phyloP scores from a whole-genome alignment of 129 eudicot genomes.

The Heracleum sosnowskyi region DNA sequence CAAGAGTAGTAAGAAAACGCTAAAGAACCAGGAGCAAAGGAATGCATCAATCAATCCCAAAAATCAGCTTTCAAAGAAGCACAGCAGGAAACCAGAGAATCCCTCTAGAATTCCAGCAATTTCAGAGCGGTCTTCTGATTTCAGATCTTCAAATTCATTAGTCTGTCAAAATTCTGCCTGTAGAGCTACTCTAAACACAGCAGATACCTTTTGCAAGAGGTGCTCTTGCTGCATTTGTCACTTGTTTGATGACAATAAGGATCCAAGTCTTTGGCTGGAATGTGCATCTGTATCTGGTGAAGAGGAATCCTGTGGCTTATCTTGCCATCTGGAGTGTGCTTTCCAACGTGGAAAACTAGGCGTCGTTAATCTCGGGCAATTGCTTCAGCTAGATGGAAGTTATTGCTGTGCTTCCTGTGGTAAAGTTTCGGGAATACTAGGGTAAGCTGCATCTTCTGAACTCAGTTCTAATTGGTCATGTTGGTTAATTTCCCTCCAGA shows the following conservation, averaged over 20 bases:
- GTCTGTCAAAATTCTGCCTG: slow-evolving; percentile 84
- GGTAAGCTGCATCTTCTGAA: slow-evolving; percentile 31
- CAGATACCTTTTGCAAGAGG: slow-evolving; percentile 76
- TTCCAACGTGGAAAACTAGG: slow-evolving; percentile 59
- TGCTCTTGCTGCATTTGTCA: slow-evolving; percentile 97
- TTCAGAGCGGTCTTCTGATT: slow-evolving; percentile 33
- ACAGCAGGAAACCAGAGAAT: slow-evolving; percentile 51
- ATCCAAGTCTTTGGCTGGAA: slow-evolving; percentile 95
- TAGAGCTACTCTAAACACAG: slow-evolving; percentile 53
- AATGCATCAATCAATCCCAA: slow-evolving; percentile 37
- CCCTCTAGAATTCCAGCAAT: slow-evolving; percentile 42
- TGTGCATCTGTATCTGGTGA: slow-evolving; percentile 61
- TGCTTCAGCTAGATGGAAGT: slow-evolving; percentile 89
- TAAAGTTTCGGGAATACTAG: slow-evolving; percentile 70
- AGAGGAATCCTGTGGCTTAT: slow-evolving; percentile 66
- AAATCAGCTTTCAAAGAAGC: slow-evolving; percentile 48
- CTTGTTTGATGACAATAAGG: slow-evolving; percentile 80
- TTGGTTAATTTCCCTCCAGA: neutral
- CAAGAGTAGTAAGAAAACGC: slow-evolving; percentile 34
- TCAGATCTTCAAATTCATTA: slow-evolving; percentile 38
- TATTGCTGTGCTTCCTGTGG: slow-evolving; percentile 95
- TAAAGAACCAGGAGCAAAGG: slow-evolving; percentile 51
- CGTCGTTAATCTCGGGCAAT: slow-evolving; percentile 67
- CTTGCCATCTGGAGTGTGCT: slow-evolving; percentile 93
- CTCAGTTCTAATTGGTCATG: neutral